Conservation (phyloP, 805 yeast genomes). For the Limtongozyma cylindracea region DNA sequence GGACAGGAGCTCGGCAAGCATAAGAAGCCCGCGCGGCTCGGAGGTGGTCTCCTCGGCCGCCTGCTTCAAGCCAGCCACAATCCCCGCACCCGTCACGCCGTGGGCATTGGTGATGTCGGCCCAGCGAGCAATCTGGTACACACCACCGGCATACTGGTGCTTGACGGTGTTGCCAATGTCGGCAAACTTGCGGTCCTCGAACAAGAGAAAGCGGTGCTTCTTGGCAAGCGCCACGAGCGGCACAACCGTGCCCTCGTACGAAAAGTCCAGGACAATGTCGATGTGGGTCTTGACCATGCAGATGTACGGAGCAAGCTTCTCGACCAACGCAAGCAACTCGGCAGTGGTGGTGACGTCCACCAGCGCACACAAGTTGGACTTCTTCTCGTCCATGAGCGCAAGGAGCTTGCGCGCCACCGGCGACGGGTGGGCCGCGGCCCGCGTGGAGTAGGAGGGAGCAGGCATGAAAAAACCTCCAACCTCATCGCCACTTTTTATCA, state of each 20-base stretch:
- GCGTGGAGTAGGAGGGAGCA: conserved; percentile 36
- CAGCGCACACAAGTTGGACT: conserved; percentile 85
- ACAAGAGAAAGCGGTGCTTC: conserved; percentile 73
- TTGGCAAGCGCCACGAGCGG: conserved; percentile 52
- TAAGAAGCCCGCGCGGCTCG: conserved; percentile 74
- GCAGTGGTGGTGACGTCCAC: conserved; percentile 65
- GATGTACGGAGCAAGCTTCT: conserved; percentile 71
- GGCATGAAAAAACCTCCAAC: no score
- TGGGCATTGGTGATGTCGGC: conserved; percentile 95
- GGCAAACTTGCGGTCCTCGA: conserved; percentile 95
- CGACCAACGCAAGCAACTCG: conserved; percentile 51
- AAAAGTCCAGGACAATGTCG: conserved; percentile 77
- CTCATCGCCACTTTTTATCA: no score
- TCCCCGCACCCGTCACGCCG: conserved; percentile 89
- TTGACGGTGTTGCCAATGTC: conserved; percentile 97
- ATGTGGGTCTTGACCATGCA: conserved; percentile 88
- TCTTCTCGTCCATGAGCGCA: conserved; percentile 47
- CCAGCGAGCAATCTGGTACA: conserved; percentile 78
- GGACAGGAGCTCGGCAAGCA: conserved; percentile 90
- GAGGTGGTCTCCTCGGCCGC: conserved; percentile 46
- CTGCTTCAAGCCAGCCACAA: conserved; percentile 66
- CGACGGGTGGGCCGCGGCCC: conserved; percentile 51
- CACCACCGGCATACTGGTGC: conserved; percentile 79
- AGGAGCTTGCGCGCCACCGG: conserved; percentile 62
- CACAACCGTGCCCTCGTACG: conserved; percentile 49